Evolutionary conservation across 192 early-diverging fungal genomes (phyloP).

Genomic region (Coemansia pectinata): DNA sequence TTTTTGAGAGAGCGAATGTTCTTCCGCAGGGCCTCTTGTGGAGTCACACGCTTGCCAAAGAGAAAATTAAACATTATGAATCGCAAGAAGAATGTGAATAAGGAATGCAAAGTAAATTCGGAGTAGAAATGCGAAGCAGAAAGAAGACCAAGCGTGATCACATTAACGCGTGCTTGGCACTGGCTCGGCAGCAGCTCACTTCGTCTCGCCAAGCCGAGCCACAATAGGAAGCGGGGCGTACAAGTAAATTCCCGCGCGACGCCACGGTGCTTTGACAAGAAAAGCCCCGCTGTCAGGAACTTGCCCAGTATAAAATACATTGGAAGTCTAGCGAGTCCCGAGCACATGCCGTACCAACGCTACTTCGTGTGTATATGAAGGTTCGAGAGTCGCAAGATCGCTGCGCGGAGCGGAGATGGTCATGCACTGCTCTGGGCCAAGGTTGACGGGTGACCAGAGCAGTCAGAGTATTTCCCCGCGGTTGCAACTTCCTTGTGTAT

Average conservation of each 20-base stretch:
- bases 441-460: not conserved
- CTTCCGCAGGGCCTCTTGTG: constrained; percentile 88
- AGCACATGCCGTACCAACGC: not conserved
- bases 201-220: not conserved
- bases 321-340: not conserved
- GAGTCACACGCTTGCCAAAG: constrained; percentile 80
- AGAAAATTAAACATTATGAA: constrained; percentile 60
- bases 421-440: not conserved
- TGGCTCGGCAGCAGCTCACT: not conserved
- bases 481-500: not conserved
- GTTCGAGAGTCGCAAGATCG: not conserved
- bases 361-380: not conserved
- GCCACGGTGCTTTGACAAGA: not conserved
- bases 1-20: constrained; percentile 85
- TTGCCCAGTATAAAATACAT: not conserved
- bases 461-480: not conserved
- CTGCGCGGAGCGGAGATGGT: not conserved
- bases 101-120: not conserved
- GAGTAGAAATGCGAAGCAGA: not conserved
- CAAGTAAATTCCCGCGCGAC: not conserved
- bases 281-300: constrained; percentile 2
- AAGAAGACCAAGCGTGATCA: not conserved
- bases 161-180: not conserved
- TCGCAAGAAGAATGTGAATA: not conserved
- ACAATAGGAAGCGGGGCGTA: not conserved